Base-by-base conservation (phyloP, 352 stramenopile species). In the Plasmopara halstedii region DNA sequence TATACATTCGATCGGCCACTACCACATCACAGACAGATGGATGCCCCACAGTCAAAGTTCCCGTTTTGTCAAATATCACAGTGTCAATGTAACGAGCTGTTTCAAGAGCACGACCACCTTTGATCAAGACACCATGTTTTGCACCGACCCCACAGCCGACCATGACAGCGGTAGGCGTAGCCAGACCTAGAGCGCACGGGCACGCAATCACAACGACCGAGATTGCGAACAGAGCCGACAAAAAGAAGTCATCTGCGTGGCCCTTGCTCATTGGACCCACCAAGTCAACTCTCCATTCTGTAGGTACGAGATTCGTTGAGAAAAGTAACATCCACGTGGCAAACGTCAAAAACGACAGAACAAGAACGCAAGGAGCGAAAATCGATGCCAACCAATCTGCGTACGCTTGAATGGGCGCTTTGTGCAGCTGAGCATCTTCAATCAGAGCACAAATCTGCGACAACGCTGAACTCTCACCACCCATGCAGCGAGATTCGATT, bases 11-110 rank as follows among this genome's bases (percentile, higher is more conserved):
- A 46, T 88, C 71, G 2, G 71, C 58, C 29, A 91, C 64, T 13
- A 90, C 66, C 0, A 94, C 73, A 39, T 94, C 82, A 15, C 72
- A 83, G 6, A 93, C 78, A 0, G 66, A 85, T 15, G 80, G 78
- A 17, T 85, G 75, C 23, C 82, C 84, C 14, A 82, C 67, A 1
- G 90, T 97, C 1, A 97, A 56, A 8, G 90, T 97, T 1, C 89
- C 89, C 2, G 89, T 97, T 65, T 97, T 97, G 57, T 97, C 90
- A 54, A 97, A 97, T 21, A 94, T 89, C 21, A 90, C 85, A 18
- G 78, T 84, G 23, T 86, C 79, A 1, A 96, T 83, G 51, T 95
- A 86, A 3, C 74, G 74, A 11, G 82, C 74, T 2, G 85, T 82
- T 48, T 95, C 84, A 0, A 95, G 63, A 4, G 80, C 77, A 11